Evolutionary conservation across 768 basidiomycete genomes (phyloP).

Genomic region (Lentinus brumalis): DNA sequence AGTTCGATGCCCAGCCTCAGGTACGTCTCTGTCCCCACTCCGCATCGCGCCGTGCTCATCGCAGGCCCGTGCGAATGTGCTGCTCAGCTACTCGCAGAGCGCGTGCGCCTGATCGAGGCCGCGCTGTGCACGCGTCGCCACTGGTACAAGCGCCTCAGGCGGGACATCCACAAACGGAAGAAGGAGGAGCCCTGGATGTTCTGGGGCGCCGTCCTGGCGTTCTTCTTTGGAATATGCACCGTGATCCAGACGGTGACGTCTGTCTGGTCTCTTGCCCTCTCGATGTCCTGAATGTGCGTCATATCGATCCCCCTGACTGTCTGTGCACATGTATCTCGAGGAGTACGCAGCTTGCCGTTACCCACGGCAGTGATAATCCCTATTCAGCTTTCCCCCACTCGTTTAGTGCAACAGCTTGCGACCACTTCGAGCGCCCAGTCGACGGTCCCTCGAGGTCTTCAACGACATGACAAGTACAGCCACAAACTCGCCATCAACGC

Average conservation of each 20-base stretch:
- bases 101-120: slow-evolving; percentile 5
- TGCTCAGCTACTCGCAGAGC: slow-evolving; percentile 9
- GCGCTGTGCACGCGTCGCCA: slow-evolving; percentile 9
- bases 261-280: slow-evolving; percentile 11
- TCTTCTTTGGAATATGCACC: slow-evolving; percentile 21
- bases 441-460: no score
- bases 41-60: background rate
- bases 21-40: background rate
- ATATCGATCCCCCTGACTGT: no score
- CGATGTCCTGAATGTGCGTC: background rate
- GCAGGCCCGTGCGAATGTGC: background rate
- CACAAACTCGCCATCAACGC: no score
- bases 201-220: slow-evolving; percentile 20
- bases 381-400: no score
- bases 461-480: no score
- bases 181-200: slow-evolving; percentile 21
- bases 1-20: slow-evolving; percentile 6
- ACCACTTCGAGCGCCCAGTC: no score
- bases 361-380: no score
- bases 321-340: no score
- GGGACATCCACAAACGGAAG: slow-evolving; percentile 17
- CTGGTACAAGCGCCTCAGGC: slow-evolving; percentile 14
- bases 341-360: no score
- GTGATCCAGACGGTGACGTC: slow-evolving; percentile 22
- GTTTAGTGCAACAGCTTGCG: no score